Evolutionary conservation across 176 grass and related monocot species (phyloP), one percentile per base, ranked within the genome.

Genomic region (Triticum turgidum): DNA sequence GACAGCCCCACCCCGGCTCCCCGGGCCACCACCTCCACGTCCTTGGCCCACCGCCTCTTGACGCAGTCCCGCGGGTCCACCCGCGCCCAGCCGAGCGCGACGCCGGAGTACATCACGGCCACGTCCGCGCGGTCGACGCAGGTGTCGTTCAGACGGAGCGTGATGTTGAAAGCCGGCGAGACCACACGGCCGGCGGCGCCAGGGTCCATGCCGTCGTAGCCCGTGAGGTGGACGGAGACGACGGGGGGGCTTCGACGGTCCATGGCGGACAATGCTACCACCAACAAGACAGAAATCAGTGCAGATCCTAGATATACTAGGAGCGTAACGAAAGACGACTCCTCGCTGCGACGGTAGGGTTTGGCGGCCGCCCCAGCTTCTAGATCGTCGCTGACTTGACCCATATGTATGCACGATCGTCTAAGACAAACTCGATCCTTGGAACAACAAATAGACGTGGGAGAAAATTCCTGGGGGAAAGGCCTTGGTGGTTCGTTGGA

Each of bases 81-180:
- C 68, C 78, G 77, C 42, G 78, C 85, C 85, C 78, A 81, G 29
- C 85, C 78, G 56, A 81, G 85, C 78, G 78, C 68, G 20, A 87
- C 85, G 78, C 78, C 85, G 29, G 78, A 81, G 85, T 87, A 81
- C 33, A 41, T 9, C 5, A 87, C 56, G 56, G 85, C 58, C 27
- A 81, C 77, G 56, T 17, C 77, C 8, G 54, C 68, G 39, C 18
- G 30, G 85, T 87, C 68, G 38, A 73, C 68, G 56, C 78, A 87
- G 5, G 78, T 80, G 78, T 64, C 5, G 78, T 65, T 80, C 68
- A 65, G 25, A 30, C 85, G 20, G 39, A 87, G 67, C 68, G 85
- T 52, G 39, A 87, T 4, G 68, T 63, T 81, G 85, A 87, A 87
- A 21, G 77, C 10, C 67, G 77, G 85, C 67, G 77, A 87, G 39